These are phyloP conservation scores for Beauveria sp. DNA, from an alignment of 2,329 filamentous ascomycete genomes.

Conservation along the genomic window DNA sequence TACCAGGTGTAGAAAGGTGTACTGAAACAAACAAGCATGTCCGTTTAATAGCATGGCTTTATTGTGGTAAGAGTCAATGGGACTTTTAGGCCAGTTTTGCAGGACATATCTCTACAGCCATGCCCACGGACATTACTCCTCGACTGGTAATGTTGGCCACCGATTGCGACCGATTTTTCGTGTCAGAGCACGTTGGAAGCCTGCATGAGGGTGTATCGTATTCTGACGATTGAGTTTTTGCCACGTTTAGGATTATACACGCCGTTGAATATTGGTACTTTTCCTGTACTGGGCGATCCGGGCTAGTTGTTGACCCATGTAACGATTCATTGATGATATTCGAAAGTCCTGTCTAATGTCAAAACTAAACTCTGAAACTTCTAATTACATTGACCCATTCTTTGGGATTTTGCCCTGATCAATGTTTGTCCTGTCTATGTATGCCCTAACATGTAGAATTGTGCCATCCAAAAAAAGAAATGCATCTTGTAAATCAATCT, in stretches of 20 bases:
- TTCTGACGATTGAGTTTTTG: no score
- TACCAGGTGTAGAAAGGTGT: constrained; percentile 43
- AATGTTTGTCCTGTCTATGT: not conserved
- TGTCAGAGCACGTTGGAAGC: constrained; percentile 53
- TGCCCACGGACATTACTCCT: constrained; percentile 41
- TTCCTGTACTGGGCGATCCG: constrained; percentile 28
- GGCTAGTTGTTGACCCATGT: constrained; percentile 15
- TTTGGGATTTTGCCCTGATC: not conserved
- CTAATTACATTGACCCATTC: not conserved
- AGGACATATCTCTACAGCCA: constrained; percentile 58
- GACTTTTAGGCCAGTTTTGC: constrained; percentile 49
- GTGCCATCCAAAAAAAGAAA: not conserved
- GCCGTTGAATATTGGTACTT: no score
- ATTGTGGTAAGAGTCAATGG: constrained; percentile 53
- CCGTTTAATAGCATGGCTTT: constrained; percentile 56
- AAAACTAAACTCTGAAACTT: not conserved
- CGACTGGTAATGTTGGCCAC: constrained; percentile 14
- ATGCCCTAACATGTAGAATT: not conserved
- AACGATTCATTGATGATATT: not conserved
- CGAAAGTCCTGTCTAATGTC: not conserved
- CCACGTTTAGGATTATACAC: no score
- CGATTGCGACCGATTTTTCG: not conserved
- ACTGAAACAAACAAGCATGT: constrained; percentile 49
- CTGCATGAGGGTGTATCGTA: constrained; percentile 30
- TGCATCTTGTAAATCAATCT: not conserved